Percentiles rank a stretch among this genome's conserved stretches.
Conservation (phyloP, 2,329 filamentous ascomycete genomes). For the Alternaria arbusti region DNA sequence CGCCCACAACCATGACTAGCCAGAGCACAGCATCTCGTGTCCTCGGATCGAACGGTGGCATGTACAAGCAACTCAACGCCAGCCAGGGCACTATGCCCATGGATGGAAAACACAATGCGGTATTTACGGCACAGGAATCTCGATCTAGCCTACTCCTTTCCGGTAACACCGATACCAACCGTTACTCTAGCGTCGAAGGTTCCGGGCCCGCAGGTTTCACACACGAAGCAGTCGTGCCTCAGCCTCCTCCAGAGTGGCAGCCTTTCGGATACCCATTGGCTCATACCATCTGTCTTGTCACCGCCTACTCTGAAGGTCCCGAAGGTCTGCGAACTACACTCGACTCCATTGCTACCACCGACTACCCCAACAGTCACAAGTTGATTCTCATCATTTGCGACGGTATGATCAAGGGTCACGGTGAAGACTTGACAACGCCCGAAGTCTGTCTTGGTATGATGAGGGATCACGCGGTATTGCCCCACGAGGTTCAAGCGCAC, state of each 20-base stretch:
- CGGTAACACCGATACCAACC: conserved; percentile 49
- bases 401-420: conserved; percentile 95
- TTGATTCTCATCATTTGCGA: conserved; percentile 95
- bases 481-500: conserved; percentile 84
- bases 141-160: conserved; percentile 54
- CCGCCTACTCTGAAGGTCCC: conserved; percentile 94
- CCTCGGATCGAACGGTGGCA: conserved; percentile 66
- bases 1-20: conserved; percentile 92
- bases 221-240: conserved; percentile 92
- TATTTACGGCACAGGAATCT: conserved; percentile 38
- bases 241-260: conserved; percentile 96
- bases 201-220: conserved; percentile 92
- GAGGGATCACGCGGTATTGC: conserved; percentile 82
- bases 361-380: conserved; percentile 99
- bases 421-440: conserved; percentile 84
- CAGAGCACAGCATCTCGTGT: conserved; percentile 79
- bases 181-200: conserved; percentile 67
- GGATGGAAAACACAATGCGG: conserved; percentile 41
- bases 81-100: conserved; percentile 63
- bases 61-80: conserved; percentile 70
- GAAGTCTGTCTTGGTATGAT: conserved; percentile 93
- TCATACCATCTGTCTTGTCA: conserved; percentile 92
- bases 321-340: conserved; percentile 92
- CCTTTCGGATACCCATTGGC: conserved; percentile 95
- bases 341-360: conserved; percentile 95